Conservation (phyloP, 768 basidiomycete genomes). For the Lentinula edodes region DNA sequence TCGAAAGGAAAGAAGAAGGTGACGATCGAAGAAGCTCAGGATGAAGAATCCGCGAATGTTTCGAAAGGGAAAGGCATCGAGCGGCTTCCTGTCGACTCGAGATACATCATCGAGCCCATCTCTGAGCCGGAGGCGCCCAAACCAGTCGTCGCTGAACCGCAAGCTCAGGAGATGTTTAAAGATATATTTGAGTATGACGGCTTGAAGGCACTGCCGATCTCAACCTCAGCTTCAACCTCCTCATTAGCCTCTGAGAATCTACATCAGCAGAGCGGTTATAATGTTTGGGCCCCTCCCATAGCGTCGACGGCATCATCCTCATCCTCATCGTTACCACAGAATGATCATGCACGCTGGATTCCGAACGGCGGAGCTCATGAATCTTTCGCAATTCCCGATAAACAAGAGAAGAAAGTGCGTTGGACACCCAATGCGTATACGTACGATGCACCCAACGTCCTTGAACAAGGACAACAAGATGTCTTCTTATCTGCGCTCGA, state of each 20-base stretch:
- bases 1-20: slow-evolving; percentile 8
- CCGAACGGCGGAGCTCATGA: background rate
- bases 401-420: slow-evolving; percentile 1
- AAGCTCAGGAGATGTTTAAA: slow-evolving; percentile 1
- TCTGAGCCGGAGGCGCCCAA: background rate
- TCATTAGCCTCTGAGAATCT: background rate
- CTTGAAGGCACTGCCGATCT: background rate
- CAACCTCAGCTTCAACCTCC: background rate
- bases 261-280: background rate
- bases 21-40: slow-evolving; percentile 6
- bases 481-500: background rate
- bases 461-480: background rate
- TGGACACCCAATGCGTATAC: slow-evolving; percentile 2
- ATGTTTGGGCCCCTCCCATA: background rate
- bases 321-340: background rate
- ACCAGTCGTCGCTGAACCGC: slow-evolving; percentile 1
- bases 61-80: background rate
- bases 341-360: background rate
- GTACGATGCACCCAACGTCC: background rate
- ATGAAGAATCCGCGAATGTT: background rate
- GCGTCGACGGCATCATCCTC: background rate
- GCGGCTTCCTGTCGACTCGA: background rate
- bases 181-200: background rate
- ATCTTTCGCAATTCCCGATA: background rate
- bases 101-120: slow-evolving; percentile 5